phyloP scores from a whole-genome alignment of 495 filamentous ascomycete species.

The Neurospora tetrasperma region DNA sequence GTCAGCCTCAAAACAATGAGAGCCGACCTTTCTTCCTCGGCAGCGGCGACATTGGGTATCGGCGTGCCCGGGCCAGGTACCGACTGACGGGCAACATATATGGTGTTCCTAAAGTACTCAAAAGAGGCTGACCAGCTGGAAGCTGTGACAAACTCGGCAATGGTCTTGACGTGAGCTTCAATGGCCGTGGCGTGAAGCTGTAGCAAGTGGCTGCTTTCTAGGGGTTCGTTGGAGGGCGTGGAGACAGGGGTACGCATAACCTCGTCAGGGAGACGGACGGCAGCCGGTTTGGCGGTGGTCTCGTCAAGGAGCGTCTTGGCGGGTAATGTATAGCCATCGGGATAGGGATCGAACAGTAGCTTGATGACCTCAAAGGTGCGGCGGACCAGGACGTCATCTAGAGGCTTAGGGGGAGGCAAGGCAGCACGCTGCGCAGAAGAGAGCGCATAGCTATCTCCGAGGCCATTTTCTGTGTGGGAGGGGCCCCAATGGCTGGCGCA shows the following conservation, averaged over 20 bases:
- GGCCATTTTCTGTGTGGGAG: neutral
- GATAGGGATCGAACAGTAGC: slow-evolving; percentile 34
- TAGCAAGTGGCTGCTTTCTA: slow-evolving; percentile 23
- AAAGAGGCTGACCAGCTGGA: slow-evolving; percentile 49
- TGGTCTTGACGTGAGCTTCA: slow-evolving; percentile 37
- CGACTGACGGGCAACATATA: slow-evolving; percentile 38
- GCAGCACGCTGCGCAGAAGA: slow-evolving; percentile 14
- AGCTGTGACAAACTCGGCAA: slow-evolving; percentile 50
- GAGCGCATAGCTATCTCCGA: slow-evolving; percentile 7
- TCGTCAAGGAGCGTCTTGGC: slow-evolving; percentile 37
- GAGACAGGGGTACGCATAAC: slow-evolving; percentile 24
- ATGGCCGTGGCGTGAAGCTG: slow-evolving; percentile 27
- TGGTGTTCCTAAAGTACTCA: slow-evolving; percentile 40
- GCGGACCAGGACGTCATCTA: slow-evolving; percentile 28
- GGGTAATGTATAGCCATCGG: slow-evolving; percentile 36
- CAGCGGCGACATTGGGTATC: slow-evolving; percentile 28
- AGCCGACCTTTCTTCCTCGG: slow-evolving; percentile 42
- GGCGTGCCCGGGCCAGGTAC: slow-evolving; percentile 27
- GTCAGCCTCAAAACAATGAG: slow-evolving; percentile 43
- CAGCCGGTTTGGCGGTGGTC: slow-evolving; percentile 22
- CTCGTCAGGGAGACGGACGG: slow-evolving; percentile 23
- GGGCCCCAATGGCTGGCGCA: slow-evolving; percentile 46
- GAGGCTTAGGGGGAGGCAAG: slow-evolving; percentile 20
- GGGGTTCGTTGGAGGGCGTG: slow-evolving; percentile 32
- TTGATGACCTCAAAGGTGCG: slow-evolving; percentile 36